Evolutionary conservation across 176 grass and related monocot species (phyloP), one percentile per base, ranked within the genome.

Genomic region (Oryza punctata): DNA sequence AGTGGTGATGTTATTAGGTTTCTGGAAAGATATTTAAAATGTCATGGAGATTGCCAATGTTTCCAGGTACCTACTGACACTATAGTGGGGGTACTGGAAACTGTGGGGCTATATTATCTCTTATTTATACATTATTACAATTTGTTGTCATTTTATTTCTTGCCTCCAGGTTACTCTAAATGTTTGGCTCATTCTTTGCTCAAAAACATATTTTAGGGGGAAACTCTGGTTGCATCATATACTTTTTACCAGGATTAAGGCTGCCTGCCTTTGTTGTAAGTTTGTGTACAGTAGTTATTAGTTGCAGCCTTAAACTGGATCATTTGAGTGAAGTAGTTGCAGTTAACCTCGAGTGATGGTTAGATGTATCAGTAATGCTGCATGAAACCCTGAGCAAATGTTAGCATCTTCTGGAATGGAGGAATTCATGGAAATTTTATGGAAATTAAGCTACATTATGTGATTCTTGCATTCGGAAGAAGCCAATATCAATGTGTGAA

Each of bases 61-160:
- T 40, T 86, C 81, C 49, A 75, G 82, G 45, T 63, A 71, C 72
- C 66, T 77, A 85, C 82, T 70, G 77, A 76, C 76, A 89, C 77
- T 85, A 38, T 76, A 81, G 72, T 89, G 14, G 70, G 30, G 50
- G 28, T 65, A 41, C 69, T 76, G 76, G 76, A 80, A 84, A 49
- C 13, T 73, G 41, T 44, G 12, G 12, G 7, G 10, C 66, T 12
- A 35, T 81, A 69, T 67, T 61, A 32, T 59, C 45, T 46, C 27
- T 33, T 61, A 23, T 69, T 80, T 52, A 29, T 29, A 69, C 23
- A 75, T 64, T 47, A 52, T 78, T 43, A 49, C 44, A 19, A 57
- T 29, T 21, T 70, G 49, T 50, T 63, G 26, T 69, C 46, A 28
- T 84, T 78, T 78, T n/a, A 28, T 30, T 74, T 74, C 76, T 67